Evolutionary conservation across 495 filamentous ascomycete genomes (phyloP).

Genomic region (Sordaria brevicollis): DNA sequence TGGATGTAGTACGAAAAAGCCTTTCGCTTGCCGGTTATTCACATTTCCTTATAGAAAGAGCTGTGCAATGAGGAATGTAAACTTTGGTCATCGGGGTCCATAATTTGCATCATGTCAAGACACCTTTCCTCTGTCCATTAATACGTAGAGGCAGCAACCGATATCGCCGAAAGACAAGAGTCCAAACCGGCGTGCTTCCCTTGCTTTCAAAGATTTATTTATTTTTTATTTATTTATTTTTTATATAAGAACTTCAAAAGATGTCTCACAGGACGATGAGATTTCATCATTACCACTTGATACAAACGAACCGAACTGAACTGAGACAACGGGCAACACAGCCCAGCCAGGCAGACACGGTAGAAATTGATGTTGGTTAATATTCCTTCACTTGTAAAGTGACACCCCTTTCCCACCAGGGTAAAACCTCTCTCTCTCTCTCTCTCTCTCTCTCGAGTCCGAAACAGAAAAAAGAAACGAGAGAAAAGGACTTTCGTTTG

Average conservation of each 20-base stretch:
- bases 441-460: too few relatives aligned
- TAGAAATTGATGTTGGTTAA: background rate
- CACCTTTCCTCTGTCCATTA: background rate
- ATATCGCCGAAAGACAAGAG: background rate
- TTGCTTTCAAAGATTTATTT: background rate
- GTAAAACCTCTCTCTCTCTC: too few relatives aligned
- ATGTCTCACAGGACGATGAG: background rate
- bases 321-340: background rate
- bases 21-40: background rate
- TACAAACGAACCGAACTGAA: background rate
- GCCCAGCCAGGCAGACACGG: background rate
- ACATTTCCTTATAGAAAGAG: background rate
- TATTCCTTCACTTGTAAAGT: background rate
- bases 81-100: background rate
- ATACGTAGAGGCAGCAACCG: background rate
- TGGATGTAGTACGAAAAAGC: background rate
- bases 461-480: background rate
- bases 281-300: background rate
- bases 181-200: background rate
- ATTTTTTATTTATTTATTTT: too few relatives aligned
- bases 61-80: background rate
- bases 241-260: too few relatives aligned
- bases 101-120: background rate
- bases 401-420: background rate
- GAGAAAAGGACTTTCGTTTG: background rate